Evolutionary conservation across 2,329 filamentous ascomycete genomes (phyloP).

Genomic region (Salinomyces thailandicus): DNA sequence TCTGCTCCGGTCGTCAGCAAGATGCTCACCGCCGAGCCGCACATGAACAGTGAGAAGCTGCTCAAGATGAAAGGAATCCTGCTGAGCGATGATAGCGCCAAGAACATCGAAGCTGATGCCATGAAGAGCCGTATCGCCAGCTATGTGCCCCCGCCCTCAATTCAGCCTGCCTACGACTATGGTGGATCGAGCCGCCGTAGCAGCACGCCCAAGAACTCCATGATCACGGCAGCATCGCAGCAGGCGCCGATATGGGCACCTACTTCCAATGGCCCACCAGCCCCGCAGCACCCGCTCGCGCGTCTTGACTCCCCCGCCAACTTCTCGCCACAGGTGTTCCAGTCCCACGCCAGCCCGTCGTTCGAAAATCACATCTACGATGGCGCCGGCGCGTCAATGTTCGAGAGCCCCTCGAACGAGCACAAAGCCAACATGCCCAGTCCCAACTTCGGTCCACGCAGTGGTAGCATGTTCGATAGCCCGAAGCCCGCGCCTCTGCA

Average conservation of each 20-base stretch:
- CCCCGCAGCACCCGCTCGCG: conserved; percentile 8
- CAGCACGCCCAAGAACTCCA: not conserved
- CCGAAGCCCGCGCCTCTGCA: conserved; percentile 11
- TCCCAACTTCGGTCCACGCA: conserved; percentile 5
- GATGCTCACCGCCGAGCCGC: conserved; percentile 14
- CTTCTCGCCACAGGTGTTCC: conserved; percentile 13
- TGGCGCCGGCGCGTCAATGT: conserved; percentile 15
- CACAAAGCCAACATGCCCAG: conserved; percentile 7
- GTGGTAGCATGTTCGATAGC: conserved; percentile 21
- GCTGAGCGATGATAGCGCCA: conserved; percentile 8
- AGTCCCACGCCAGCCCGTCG: conserved; percentile 10
- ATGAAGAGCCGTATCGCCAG: conserved; percentile 9
- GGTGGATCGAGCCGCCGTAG: conserved; percentile 7
- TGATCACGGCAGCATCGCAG: conserved; percentile 14
- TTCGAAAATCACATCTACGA: conserved; percentile 19
- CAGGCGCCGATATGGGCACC: conserved; percentile 20
- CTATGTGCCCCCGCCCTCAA: conserved; percentile 1
- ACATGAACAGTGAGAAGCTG: conserved; percentile 21
- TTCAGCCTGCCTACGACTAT: conserved; percentile 17
- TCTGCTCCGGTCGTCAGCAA: conserved; percentile 15
- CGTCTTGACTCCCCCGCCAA: conserved; percentile 20
- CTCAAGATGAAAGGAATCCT: conserved; percentile 17
- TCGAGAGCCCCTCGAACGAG: conserved; percentile 16
- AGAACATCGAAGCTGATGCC: conserved; percentile 11
- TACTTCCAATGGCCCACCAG: conserved; percentile 6